Evolutionary conservation across 495 filamentous ascomycete species (phyloP), one percentile per base, ranked within the genome.

Genomic region (Aspergillus heteromorphus): DNA sequence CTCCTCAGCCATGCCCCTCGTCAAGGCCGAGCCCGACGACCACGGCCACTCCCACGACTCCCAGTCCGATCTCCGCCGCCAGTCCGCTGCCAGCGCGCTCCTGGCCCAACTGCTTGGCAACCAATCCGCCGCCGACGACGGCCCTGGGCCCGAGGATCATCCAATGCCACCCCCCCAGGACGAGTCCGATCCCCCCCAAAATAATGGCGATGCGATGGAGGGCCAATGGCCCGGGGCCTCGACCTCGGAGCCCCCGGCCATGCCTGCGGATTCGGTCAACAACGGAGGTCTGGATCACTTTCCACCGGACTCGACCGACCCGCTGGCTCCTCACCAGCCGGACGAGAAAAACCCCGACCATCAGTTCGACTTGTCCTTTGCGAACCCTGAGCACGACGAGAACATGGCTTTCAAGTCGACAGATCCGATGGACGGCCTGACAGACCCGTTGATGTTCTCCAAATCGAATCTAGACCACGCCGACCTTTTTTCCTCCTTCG

Each of bases 41-140:
- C 53, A 49, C 51, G 56, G 49, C 27, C 23, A 20, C n/a, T 38
- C 45, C 20, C 40, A 57, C 7, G 56, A 51, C 17, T 40, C 49
- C 40, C 63, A 60, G 31, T 48, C 55, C 42, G 51, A 64, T 50
- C 31, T 59, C 48, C 57, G 62, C 18, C 65, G 63, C 20, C 73
- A 76, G 57, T 71, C 66, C 40, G 74, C 74, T 36, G 74, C 74
- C 58, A 74, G 73, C 21, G 71, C 73, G 21, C 68, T 77, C 2
- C 65, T 76, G 40, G 73, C 74, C 18, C 72, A 76, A 60, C 62
- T 76, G 0, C 69, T 77, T 29, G 72, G 72, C 20, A 73, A 71
- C 56, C 70, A 71, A 41, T 40, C 64, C 21, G 29, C 56, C 38
- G 30, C 51, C 40, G 45, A 43, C 34, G 50, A 43, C 34, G 50